A percentile compares a stretch with the other conserved stretches of the same genome.
These are phyloP conservation scores for Daphne laureola DNA, from an alignment of 441 rosid species.

Conservation along the genomic window DNA sequence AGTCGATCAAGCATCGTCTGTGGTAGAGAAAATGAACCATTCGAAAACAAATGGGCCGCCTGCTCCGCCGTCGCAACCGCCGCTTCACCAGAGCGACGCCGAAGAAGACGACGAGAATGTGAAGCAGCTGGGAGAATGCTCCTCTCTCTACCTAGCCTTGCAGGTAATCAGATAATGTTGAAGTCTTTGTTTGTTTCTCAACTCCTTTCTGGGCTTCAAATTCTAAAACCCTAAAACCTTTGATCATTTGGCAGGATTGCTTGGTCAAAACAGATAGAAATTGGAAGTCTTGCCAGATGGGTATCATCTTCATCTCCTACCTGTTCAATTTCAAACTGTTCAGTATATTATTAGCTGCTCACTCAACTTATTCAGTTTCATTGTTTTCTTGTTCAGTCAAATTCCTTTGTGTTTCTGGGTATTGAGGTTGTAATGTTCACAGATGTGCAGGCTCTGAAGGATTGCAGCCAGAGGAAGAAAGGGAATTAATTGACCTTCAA, in stretches of 20 bases:
- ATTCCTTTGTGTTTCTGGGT: background rate
- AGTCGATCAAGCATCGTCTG: too few relatives aligned
- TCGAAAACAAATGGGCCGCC: background rate
- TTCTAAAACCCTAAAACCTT: conserved; percentile 16
- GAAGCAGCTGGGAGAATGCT: conserved; percentile 78
- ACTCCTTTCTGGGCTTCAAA: background rate
- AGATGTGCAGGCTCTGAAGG: conserved; percentile 90
- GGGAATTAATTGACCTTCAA: conserved; percentile 22
- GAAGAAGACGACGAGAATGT: conserved; percentile 79
- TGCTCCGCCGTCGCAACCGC: conserved; percentile 12
- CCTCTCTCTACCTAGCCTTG: conserved; percentile 56
- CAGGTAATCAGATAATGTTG: conserved; percentile 33
- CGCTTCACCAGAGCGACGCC: conserved; percentile 53
- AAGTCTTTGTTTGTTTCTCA: background rate
- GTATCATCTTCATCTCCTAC: conserved; percentile 22
- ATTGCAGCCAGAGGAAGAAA: conserved; percentile 60
- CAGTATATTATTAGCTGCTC: too few relatives aligned
- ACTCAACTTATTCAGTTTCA: background rate
- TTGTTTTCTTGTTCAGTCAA: background rate
- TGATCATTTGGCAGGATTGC: conserved; percentile 47
- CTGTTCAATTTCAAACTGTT: background rate
- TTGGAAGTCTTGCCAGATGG: conserved; percentile 86
- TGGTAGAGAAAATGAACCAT: too few relatives aligned
- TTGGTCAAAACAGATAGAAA: conserved; percentile 56
- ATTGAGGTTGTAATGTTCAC: conserved; percentile 11